Conservation (phyloP, 2,329 filamentous ascomycete genomes). For the Sporothrix luriei region DNA sequence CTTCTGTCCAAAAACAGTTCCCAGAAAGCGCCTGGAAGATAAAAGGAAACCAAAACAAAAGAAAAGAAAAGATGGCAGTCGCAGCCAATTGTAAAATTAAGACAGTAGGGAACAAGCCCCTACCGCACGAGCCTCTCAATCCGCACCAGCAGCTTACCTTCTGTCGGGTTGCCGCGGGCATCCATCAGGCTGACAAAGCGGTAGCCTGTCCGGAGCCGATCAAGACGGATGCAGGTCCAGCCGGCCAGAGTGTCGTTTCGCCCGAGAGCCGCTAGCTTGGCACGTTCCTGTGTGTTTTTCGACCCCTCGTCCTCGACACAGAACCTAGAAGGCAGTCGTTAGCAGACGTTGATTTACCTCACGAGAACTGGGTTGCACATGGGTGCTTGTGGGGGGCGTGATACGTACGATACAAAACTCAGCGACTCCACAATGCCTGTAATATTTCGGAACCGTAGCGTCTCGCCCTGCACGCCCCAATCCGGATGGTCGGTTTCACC, state of each 20-base stretch:
- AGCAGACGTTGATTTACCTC: constrained; percentile 14
- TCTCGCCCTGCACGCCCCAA: constrained; percentile 57
- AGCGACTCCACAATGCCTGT: constrained; percentile 67
- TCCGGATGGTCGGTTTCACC: constrained; percentile 56
- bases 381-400: no score
- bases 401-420: constrained; percentile 70
- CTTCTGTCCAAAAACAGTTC: not conserved
- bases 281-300: constrained; percentile 43
- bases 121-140: constrained; percentile 51
- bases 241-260: constrained; percentile 46
- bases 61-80: not conserved
- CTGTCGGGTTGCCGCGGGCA: constrained; percentile 48
- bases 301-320: constrained; percentile 56
- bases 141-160: constrained; percentile 56
- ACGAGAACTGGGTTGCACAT: not conserved
- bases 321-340: constrained; percentile 47
- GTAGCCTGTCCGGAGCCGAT: constrained; percentile 59
- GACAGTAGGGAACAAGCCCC: not conserved
- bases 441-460: constrained; percentile 61
- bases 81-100: not conserved
- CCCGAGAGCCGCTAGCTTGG: constrained; percentile 31
- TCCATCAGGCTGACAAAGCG: constrained; percentile 57
- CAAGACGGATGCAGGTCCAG: constrained; percentile 63
- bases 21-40: not conserved
- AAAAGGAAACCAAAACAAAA: not conserved